phyloP scores from a whole-genome alignment of 176 grass and related monocot species.

The Aegilops speltoides region DNA sequence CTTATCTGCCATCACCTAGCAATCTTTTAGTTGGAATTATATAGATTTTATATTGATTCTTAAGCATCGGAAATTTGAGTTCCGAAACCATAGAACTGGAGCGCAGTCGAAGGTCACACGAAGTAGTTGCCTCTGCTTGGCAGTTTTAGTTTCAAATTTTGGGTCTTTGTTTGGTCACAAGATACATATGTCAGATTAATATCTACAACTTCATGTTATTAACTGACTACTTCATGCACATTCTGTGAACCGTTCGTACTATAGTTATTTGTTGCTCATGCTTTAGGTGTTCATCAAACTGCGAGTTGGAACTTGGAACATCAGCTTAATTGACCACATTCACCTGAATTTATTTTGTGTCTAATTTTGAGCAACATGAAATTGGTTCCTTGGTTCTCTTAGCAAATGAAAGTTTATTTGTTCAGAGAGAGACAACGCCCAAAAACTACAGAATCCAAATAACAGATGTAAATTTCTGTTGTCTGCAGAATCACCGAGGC shows the following conservation, averaged over 20 bases:
- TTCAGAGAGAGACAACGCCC: neutral
- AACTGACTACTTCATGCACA: neutral
- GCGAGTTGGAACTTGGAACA: too few species aligned
- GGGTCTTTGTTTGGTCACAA: conserved; percentile 18
- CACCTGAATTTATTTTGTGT: neutral
- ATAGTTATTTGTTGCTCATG: neutral
- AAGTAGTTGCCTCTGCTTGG: conserved; percentile 28
- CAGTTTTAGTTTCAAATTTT: neutral
- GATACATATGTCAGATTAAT: conserved; percentile 9
- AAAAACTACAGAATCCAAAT: neutral
- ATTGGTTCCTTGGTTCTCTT: too few species aligned
- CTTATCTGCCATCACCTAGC: neutral
- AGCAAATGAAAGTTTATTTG: neutral
- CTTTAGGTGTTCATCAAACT: neutral
- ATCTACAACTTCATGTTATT: neutral
- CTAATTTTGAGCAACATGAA: neutral
- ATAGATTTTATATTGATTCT: neutral
- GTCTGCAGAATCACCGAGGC: neutral
- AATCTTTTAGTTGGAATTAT: neutral
- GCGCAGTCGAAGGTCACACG: neutral
- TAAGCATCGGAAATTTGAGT: neutral
- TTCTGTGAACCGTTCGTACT: neutral
- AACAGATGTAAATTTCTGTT: neutral
- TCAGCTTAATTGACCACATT: neutral
- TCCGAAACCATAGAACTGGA: neutral